Base-by-base conservation (phyloP, 768 basidiomycete species). In the Russula virescens region DNA sequence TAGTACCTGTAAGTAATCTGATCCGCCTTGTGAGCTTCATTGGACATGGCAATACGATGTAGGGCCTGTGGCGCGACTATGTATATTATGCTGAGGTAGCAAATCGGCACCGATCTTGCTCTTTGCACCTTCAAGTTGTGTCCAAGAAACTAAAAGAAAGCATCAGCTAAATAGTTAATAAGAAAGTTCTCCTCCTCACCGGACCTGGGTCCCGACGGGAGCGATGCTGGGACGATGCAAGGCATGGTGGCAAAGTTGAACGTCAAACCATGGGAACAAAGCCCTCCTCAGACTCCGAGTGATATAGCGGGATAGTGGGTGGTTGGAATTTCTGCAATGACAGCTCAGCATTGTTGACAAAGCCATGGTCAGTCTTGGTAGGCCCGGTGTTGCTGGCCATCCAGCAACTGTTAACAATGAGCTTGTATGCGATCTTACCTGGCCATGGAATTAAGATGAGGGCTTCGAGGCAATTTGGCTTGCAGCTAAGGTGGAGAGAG, bases 1-100 rank as follows among this genome's bases (percentile, higher is more conserved):
- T 89, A 91, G 74, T 90, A 84, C 73, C 86, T 85, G 74, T 86
- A 85, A 53, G 88, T 87, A 69, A 93, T 92, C 80, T 91, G 89
- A 80, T 93, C 89, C 68, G 89, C 87, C 79, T 85, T 91, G 71
- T 76, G 75, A 62, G 75, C 76, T 74, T 81, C 80, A 77, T 77
- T 79, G 69, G 79, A 80, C 79, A 80, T 80, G 73, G 79, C 75
- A 74, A 72, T 61, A 48, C 5, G 62, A 55, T 59, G 52, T 59
- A 47, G 46, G 62, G 62, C 46, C 62, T 48, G 46, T 23, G 57
- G 57, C 51, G 46, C 54, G 62, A 60, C 46, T 59, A 49, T 52
- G 58, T 53, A 59, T 59, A 59, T 59, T 63, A 63, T 63, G 62
- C 62, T 49, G 62, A 45, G 49, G 58, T n/a, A n/a, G n/a, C n/a